A percentile compares a stretch with the other conserved stretches of the same genome.
phyloP scores from a whole-genome alignment of 2,329 filamentous ascomycete genomes.

The Emmonsia crescens region DNA sequence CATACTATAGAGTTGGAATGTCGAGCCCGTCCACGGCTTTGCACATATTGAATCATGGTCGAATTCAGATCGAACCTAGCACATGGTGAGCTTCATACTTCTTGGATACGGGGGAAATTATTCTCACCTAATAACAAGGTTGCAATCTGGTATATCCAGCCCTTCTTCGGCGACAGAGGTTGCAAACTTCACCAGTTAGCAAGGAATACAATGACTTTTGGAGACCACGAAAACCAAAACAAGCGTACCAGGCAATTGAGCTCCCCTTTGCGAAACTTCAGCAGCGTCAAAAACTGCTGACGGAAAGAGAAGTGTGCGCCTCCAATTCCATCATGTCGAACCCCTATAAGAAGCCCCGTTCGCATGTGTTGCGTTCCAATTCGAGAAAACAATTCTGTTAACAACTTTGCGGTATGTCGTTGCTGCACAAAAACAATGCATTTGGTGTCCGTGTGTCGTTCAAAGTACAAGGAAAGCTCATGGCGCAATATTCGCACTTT shows the following conservation, averaged over 20 bases:
- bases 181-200: slow-evolving; percentile 38
- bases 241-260: slow-evolving; percentile 43
- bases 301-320: slow-evolving; percentile 57
- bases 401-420: slow-evolving; percentile 62
- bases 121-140: slow-evolving; percentile 45
- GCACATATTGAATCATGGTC: slow-evolving; percentile 90
- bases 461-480: slow-evolving; percentile 54
- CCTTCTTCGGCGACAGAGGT: slow-evolving; percentile 58
- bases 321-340: slow-evolving; percentile 38
- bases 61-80: slow-evolving; percentile 70
- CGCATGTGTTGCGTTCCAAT: slow-evolving; percentile 50
- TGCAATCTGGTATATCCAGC: slow-evolving; percentile 56
- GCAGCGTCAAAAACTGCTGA: slow-evolving; percentile 62
- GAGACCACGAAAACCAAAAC: background rate
- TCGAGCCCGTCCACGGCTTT: slow-evolving; percentile 79
- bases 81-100: slow-evolving; percentile 27
- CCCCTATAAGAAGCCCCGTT: slow-evolving; percentile 55
- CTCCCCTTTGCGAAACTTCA: slow-evolving; percentile 49
- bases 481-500: slow-evolving; percentile 58
- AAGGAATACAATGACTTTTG: background rate
- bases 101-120: background rate
- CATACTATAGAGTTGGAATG: slow-evolving; percentile 55
- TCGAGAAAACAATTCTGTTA: slow-evolving; percentile 55
- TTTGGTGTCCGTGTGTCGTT: slow-evolving; percentile 45
- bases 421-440: slow-evolving; percentile 85